Base-by-base conservation (phyloP, 371 early-diverging fungal species). In the Gilbertella persicaria region DNA sequence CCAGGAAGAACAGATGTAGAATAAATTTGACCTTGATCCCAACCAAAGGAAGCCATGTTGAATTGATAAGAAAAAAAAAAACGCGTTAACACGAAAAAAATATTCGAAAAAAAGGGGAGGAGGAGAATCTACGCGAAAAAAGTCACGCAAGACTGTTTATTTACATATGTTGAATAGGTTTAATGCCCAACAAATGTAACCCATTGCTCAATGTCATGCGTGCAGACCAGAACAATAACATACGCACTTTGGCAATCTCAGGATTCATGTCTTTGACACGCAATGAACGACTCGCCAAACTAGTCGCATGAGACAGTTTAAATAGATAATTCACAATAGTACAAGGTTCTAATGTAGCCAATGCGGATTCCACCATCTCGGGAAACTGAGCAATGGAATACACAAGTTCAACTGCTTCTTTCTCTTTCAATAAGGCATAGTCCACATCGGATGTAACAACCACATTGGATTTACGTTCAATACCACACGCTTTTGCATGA, bases 291-390 rank as follows among this genome's bases (percentile, higher is more conserved):
- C 87, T 84, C 3, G 94, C 86, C 1, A 84, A 70, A 41, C 92
- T 90, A 30, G 94, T 86, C 5, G 79, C 74, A 50, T 90, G 92
- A n/a, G 88, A 74, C 3, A 99, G 79, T 44, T 83, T 80, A 62
- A 96, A 84, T n/a, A 93, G 69, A 73, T 96, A 98, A 36, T 85
- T 82, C 4, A 97, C 93, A 46, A 98, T 68, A n/a, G 75, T 83
- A 58, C 83, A 89, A 0, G 98, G 98, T 69, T 99, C 99, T 20
- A 91, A 71, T n/a, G 78, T 73, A 17, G 67, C 50, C 37, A 77
- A 64, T 0, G 88, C 57, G 7, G 57, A 39, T 30, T 66, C 70
- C 2, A 97, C 83, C 24, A 91, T 64, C 37, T 92, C 90, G 7
- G 98, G 98, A 62, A 89, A 99, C 56, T 83, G 85, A 0, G 95